A percentile compares a stretch with the other conserved stretches of the same genome.
Evolutionary conservation across 2,329 filamentous ascomycete genomes (phyloP).

Genomic region (Coniochaeta sp.): DNA sequence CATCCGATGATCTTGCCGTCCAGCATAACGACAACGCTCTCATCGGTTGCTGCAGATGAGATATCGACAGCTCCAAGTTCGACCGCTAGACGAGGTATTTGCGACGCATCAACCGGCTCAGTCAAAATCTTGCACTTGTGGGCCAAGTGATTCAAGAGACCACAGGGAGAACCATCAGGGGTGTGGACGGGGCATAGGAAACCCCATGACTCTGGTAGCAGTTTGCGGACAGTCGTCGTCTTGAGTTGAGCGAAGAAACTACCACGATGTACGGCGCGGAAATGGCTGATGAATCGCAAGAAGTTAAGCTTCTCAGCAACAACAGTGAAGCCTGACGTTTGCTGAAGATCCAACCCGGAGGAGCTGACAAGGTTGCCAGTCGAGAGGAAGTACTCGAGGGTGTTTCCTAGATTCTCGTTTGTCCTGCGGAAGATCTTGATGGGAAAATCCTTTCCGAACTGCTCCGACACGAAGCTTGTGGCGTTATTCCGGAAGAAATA

Average conservation of each 20-base stretch:
- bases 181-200: slow-evolving; percentile 97
- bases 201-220: slow-evolving; percentile 95
- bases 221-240: slow-evolving; percentile 92
- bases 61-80: slow-evolving; percentile 72
- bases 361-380: slow-evolving; percentile 90
- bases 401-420: slow-evolving; percentile 82
- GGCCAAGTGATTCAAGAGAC: slow-evolving; percentile 87
- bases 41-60: slow-evolving; percentile 71
- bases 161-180: slow-evolving; percentile 91
- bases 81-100: slow-evolving; percentile 64
- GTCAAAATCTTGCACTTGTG: slow-evolving; percentile 93
- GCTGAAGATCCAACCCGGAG: slow-evolving; percentile 88
- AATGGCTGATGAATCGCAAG: slow-evolving; percentile 95
- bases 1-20: slow-evolving; percentile 88
- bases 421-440: slow-evolving; percentile 70
- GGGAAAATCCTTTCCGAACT: slow-evolving; percentile 75
- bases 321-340: slow-evolving; percentile 90
- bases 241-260: slow-evolving; percentile 98
- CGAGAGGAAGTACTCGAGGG: slow-evolving; percentile 90
- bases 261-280: slow-evolving; percentile 98
- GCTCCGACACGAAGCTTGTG: slow-evolving; percentile 68
- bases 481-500: slow-evolving; percentile 48
- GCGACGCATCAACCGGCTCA: slow-evolving; percentile 63
- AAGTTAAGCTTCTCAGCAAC: slow-evolving; percentile 99
- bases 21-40: slow-evolving; percentile 83